Evolutionary conservation across 2,329 filamentous ascomycete species (phyloP).

Genomic region (Colletotrichum caudatum): DNA sequence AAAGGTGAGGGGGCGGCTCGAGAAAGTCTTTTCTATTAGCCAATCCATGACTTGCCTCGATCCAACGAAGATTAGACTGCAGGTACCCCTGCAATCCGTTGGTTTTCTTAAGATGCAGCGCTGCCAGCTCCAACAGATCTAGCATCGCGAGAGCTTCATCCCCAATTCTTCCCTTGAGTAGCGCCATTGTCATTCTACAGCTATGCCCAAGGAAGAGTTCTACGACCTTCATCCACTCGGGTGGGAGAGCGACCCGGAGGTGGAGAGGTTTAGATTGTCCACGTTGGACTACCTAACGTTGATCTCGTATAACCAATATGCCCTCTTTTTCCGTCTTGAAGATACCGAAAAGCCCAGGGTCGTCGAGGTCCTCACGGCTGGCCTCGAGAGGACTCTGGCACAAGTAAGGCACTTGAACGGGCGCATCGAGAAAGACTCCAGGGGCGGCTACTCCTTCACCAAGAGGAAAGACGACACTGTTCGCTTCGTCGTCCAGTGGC

Average conservation of each 20-base stretch:
- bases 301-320: slow-evolving; percentile 53
- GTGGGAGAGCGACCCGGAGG: slow-evolving; percentile 53
- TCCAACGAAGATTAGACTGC: neutral
- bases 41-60: neutral
- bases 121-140: neutral
- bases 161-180: too few relatives aligned
- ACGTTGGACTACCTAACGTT: slow-evolving; percentile 53
- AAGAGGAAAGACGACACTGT: slow-evolving; percentile 52
- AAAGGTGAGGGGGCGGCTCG: too few relatives aligned
- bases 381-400: slow-evolving; percentile 53
- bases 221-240: slow-evolving; percentile 50
- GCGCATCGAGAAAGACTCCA: slow-evolving; percentile 54
- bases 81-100: neutral
- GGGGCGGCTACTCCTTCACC: slow-evolving; percentile 53
- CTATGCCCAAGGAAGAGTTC: slow-evolving; percentile 48
- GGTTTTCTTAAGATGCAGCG: neutral
- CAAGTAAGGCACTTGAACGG: slow-evolving; percentile 55
- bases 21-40: neutral
- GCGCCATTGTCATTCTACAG: too few relatives aligned
- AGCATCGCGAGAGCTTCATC: neutral
- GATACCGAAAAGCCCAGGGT: slow-evolving; percentile 45
- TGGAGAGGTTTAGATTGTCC: slow-evolving; percentile 53
- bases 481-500: slow-evolving; percentile 52
- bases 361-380: slow-evolving; percentile 48
- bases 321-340: slow-evolving; percentile 53